phyloP scores from a whole-genome alignment of 352 stramenopile species.

The Elongisporangium senticosum region DNA sequence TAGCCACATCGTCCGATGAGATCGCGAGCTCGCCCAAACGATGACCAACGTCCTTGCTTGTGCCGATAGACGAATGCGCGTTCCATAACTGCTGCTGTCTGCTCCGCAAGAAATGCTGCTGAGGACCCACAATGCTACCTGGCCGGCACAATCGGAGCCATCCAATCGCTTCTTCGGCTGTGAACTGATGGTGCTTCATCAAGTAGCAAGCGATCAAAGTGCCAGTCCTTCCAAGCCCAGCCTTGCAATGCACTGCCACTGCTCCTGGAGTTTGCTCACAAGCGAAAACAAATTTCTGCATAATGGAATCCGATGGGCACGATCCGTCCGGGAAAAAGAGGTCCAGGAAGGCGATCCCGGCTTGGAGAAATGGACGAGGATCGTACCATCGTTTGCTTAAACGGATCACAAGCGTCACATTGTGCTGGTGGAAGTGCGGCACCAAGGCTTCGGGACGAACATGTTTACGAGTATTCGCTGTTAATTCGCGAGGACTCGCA shows the following conservation, averaged over 20 bases:
- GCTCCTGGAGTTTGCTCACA: constrained; percentile 79
- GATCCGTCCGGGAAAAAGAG: constrained; percentile 96
- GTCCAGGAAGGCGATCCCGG: constrained; percentile 93
- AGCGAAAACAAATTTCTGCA: constrained; percentile 80
- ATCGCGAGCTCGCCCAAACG: background rate
- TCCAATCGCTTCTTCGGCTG: constrained; percentile 93
- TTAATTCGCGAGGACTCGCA: constrained; percentile 90
- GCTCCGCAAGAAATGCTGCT: constrained; percentile 96
- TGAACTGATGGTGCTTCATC: constrained; percentile 97
- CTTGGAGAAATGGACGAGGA: constrained; percentile 85
- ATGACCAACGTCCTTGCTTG: background rate
- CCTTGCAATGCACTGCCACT: constrained; percentile 98
- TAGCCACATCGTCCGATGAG: background rate
- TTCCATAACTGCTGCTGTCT: constrained; percentile 88
- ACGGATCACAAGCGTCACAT: constrained; percentile 94
- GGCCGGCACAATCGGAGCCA: constrained; percentile 95
- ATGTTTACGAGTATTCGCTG: constrained; percentile 52
- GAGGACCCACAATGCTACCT: constrained; percentile 94
- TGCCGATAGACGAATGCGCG: too few relatives aligned
- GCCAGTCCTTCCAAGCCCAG: constrained; percentile 93
- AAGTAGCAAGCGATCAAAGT: constrained; percentile 97
- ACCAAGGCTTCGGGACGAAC: constrained; percentile 96
- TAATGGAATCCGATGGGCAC: constrained; percentile 87
- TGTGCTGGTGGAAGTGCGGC: constrained; percentile 93
- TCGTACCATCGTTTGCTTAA: constrained; percentile 99